These are phyloP conservation scores for Solidago caesia DNA, from an alignment of 129 eudicot genomes.

Conservation along the genomic window DNA sequence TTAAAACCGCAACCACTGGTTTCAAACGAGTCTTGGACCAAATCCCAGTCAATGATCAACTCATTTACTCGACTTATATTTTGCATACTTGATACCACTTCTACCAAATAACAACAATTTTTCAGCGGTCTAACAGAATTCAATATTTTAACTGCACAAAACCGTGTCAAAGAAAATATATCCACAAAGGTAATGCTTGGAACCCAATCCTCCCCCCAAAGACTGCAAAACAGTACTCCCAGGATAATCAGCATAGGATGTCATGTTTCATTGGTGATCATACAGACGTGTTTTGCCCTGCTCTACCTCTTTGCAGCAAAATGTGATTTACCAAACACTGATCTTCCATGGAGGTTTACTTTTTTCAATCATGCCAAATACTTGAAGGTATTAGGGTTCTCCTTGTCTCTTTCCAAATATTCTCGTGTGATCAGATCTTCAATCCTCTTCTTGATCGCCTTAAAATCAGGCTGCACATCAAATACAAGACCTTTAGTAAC, in stretches of 20 bases:
- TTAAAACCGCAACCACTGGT: too few species aligned
- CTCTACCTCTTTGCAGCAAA: slow-evolving; percentile 7
- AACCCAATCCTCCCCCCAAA: background rate
- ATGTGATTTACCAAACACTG: background rate
- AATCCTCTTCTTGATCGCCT: slow-evolving; percentile 73
- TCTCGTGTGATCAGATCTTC: slow-evolving; percentile 83
- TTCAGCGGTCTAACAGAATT: background rate
- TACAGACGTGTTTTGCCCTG: background rate
- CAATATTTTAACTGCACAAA: slow-evolving; percentile 1
- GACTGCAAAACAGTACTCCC: background rate
- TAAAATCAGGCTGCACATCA: slow-evolving; percentile 77
- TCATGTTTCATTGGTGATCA: background rate
- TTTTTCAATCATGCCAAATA: slow-evolving; percentile 57
- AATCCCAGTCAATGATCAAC: too few species aligned
- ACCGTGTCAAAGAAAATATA: slow-evolving; percentile 15
- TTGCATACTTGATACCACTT: too few species aligned
- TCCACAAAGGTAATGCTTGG: slow-evolving; percentile 25
- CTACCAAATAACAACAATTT: too few species aligned
- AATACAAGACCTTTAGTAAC: background rate
- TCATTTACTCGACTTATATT: too few species aligned
- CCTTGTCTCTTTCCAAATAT: slow-evolving; percentile 77
- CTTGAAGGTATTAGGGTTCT: slow-evolving; percentile 54
- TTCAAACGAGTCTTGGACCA: too few species aligned
- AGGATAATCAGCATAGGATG: slow-evolving; percentile 1
- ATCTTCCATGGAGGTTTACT: background rate